Evolutionary conservation across 129 eudicot genomes (phyloP).

Genomic region (Lactuca saligna): DNA sequence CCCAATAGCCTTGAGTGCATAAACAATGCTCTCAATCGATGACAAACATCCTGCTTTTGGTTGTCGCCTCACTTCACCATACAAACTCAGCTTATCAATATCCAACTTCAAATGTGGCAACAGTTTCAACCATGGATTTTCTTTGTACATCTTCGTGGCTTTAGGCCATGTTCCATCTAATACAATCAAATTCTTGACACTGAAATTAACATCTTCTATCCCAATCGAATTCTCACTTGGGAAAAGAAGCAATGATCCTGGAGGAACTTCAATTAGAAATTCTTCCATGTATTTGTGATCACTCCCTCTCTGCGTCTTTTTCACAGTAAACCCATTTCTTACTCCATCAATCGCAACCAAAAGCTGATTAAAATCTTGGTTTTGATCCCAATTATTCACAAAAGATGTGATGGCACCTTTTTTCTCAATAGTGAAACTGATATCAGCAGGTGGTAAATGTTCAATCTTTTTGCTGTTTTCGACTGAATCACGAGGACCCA

Average conservation of each 20-base stretch:
- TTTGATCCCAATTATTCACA: slow-evolving; percentile 6
- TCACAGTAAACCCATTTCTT: slow-evolving; percentile 64
- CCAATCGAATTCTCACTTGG: slow-evolving; percentile 70
- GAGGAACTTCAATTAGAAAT: slow-evolving; percentile 50
- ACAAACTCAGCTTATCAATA: slow-evolving; percentile 65
- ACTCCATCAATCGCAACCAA: slow-evolving; percentile 27
- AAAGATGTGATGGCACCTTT: slow-evolving; percentile 45
- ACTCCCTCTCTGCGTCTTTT: slow-evolving; percentile 38
- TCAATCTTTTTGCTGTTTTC: slow-evolving; percentile 18
- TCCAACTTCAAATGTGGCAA: slow-evolving; percentile 82
- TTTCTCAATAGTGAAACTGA: slow-evolving; percentile 52
- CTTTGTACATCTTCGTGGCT: slow-evolving; percentile 81
- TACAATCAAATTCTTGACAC: slow-evolving; percentile 81
- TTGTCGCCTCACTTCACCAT: slow-evolving; percentile 76
- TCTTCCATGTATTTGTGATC: slow-evolving; percentile 43
- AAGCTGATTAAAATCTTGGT: slow-evolving; percentile 39
- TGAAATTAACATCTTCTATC: slow-evolving; percentile 44
- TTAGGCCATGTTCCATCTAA: slow-evolving; percentile 96
- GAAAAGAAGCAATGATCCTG: slow-evolving; percentile 72
- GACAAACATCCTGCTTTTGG: slow-evolving; percentile 85
- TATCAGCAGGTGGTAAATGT: slow-evolving; percentile 13
- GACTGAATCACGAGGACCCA: slow-evolving; percentile 27
- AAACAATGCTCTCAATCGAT: slow-evolving; percentile 87
- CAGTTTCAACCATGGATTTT: slow-evolving; percentile 82
- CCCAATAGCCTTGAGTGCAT: slow-evolving; percentile 79